Evolutionary conservation across 139 green algal species (phyloP).

Genomic region (Coelastrella sp.): DNA sequence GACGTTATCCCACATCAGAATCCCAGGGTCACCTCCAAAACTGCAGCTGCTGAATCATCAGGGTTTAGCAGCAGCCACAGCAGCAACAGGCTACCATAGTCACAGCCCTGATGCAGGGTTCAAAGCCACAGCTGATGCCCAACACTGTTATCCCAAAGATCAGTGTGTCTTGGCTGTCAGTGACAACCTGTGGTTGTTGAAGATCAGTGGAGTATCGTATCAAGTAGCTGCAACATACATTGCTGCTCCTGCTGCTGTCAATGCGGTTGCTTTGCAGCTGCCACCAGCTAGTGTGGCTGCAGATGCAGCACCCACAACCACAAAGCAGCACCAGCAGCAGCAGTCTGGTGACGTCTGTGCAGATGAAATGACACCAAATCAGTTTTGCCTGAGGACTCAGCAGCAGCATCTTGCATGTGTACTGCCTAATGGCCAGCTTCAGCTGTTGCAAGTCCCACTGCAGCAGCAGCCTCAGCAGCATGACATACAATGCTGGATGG

Average conservation of each 20-base stretch:
- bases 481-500: background rate
- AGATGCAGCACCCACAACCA: conserved; percentile 2
- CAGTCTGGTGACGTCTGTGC: too few relatives aligned
- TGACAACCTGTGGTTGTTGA: conserved; percentile 7
- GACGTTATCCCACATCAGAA: background rate
- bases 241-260: background rate
- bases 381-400: background rate
- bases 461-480: background rate
- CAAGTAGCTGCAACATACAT: background rate
- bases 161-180: background rate
- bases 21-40: background rate
- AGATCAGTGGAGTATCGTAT: background rate
- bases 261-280: background rate
- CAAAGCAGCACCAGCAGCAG: background rate
- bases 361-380: background rate
- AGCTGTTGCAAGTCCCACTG: background rate
- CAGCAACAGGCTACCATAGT: background rate
- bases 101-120: too few relatives aligned
- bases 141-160: background rate
- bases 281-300: background rate
- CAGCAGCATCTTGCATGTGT: conserved; percentile 30
- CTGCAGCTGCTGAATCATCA: background rate
- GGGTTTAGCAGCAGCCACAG: background rate
- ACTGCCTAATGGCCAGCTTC: background rate
- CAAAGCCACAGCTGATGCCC: too few relatives aligned